Conservation (phyloP, 495 filamentous ascomycete genomes). For the Hypoxylon fuscum region DNA sequence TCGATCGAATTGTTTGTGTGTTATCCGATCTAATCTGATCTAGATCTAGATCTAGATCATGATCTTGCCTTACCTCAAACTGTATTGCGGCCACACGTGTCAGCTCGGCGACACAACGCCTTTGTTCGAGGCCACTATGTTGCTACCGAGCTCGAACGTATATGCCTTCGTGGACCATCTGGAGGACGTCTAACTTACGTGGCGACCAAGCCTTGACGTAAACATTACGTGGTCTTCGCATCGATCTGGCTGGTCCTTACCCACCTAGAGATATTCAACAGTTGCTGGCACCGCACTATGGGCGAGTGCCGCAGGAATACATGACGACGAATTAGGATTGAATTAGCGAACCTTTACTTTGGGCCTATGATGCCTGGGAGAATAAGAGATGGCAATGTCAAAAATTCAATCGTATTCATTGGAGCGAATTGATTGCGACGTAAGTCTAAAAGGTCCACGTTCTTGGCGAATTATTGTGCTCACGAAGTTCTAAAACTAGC, state of each 20-base stretch:
- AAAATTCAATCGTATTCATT: not conserved
- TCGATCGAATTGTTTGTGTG: not conserved
- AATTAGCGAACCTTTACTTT: conserved; percentile 22
- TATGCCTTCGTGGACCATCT: not conserved
- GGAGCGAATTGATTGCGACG: not conserved
- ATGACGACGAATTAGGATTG: conserved; percentile 24
- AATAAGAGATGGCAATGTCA: not conserved
- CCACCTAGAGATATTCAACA: conserved; percentile 24
- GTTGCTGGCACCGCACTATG: conserved; percentile 1
- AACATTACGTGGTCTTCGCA: conserved; percentile 1
- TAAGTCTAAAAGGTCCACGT: conserved; percentile 24
- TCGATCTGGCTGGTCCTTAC: not conserved
- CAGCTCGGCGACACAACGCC: not conserved
- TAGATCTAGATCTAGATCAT: not conserved
- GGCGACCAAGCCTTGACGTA: not conserved
- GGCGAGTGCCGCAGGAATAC: conserved; percentile 3
- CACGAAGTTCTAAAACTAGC: conserved; percentile 22
- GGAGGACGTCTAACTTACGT: not conserved
- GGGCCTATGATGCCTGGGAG: not conserved
- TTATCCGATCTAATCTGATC: conserved; percentile 7
- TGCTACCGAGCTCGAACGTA: not conserved
- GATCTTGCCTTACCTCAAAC: conserved; percentile 16
- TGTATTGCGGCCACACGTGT: not conserved
- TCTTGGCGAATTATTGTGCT: conserved; percentile 13
- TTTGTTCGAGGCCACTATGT: no score